Evolutionary conservation across 371 early-diverging fungal species (phyloP).

Genomic region (Mortierella sp.): DNA sequence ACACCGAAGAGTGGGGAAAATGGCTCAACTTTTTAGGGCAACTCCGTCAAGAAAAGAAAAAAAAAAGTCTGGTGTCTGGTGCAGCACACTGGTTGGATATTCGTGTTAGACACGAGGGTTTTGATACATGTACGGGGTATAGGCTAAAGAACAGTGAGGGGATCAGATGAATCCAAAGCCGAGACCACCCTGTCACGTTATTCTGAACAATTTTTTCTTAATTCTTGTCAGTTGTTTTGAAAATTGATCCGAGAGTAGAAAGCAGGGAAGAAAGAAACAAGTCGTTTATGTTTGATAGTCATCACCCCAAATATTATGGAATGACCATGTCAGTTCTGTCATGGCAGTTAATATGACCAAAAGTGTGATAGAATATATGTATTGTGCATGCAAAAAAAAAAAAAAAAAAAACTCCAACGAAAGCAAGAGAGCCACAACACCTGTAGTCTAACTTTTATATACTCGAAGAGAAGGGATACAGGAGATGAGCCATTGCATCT

Average conservation of each 20-base stretch:
- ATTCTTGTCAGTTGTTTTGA: background rate
- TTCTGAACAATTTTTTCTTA: background rate
- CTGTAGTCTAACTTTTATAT: slow-evolving; percentile 3
- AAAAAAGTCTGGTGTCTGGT: no score
- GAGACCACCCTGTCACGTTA: slow-evolving; percentile 1
- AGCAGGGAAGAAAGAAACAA: background rate
- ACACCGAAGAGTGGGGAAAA: slow-evolving; percentile 4
- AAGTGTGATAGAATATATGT: no score
- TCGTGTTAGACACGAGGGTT: background rate
- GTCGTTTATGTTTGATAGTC: background rate
- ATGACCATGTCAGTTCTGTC: background rate
- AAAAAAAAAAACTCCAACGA: background rate
- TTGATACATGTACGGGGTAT: background rate
- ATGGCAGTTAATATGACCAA: background rate
- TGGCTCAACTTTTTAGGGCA: background rate
- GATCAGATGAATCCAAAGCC: background rate
- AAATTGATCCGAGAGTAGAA: background rate
- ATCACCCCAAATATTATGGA: background rate
- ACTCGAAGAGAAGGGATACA: background rate
- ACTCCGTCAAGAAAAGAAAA: background rate
- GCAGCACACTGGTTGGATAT: background rate
- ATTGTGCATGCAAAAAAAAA: background rate
- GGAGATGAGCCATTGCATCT: slow-evolving; percentile 7
- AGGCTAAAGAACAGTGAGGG: background rate
- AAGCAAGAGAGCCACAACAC: background rate